Percentiles rank a stretch among this genome's conserved stretches.
Evolutionary conservation across 495 filamentous ascomycete species (phyloP).

Genomic region (Astrocystis sublimbata): DNA sequence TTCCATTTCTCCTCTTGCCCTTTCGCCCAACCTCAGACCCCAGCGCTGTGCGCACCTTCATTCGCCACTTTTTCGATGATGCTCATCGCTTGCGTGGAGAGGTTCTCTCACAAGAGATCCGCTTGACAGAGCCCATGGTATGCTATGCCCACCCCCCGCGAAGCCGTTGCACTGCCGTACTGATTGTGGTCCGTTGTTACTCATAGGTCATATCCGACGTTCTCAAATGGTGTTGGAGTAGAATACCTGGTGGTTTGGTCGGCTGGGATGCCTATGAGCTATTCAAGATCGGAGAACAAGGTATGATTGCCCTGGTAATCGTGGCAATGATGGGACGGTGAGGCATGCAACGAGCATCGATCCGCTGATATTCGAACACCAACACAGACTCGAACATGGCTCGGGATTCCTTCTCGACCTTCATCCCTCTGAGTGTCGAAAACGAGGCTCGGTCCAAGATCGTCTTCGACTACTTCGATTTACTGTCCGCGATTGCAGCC

Average conservation of each 20-base stretch:
- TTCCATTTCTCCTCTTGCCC: conserved; percentile 92
- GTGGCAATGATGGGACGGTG: not conserved
- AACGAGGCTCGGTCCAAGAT: conserved; percentile 83
- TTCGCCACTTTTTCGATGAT: conserved; percentile 86
- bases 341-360: not conserved
- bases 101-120: conserved; percentile 77
- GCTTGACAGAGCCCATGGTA: conserved; percentile 94
- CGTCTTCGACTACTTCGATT: conserved; percentile 95
- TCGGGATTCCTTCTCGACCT: conserved; percentile 90
- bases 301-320: conserved; percentile 47
- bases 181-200: conserved; percentile 19
- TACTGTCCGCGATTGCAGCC: conserved; percentile 74
- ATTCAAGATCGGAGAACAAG: conserved; percentile 92
- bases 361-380: conserved; percentile 13
- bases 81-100: conserved; percentile 60
- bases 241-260: conserved; percentile 87
- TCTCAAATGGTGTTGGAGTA: conserved; percentile 98
- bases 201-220: conserved; percentile 85
- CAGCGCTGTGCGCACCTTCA: conserved; percentile 84
- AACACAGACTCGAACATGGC: conserved; percentile 83
- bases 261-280: conserved; percentile 97
- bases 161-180: not conserved
- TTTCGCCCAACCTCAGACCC: conserved; percentile 92
- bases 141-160: conserved; percentile 20
- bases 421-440: conserved; percentile 92